Conservation (phyloP, 2,329 filamentous ascomycete genomes). For the Diplodia scrobiculata region DNA sequence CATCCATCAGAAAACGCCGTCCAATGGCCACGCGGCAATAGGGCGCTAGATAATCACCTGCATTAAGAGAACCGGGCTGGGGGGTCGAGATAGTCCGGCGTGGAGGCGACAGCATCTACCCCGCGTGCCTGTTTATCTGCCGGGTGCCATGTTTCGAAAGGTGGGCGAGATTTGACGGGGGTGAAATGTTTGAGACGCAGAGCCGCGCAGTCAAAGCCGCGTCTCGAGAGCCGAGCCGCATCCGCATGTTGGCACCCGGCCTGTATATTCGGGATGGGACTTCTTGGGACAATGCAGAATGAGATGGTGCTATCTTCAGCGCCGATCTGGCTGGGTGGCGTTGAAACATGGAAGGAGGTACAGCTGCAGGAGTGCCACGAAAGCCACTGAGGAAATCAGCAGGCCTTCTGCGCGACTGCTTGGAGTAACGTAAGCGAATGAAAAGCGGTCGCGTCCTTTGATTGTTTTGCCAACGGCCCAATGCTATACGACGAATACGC, state of each 20-base stretch:
- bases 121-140: neutral
- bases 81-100: neutral
- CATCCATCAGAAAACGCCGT: neutral
- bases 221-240: constrained; percentile 11
- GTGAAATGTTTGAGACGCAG: neutral
- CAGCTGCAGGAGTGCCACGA: neutral
- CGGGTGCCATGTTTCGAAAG: constrained; percentile 3
- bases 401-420: neutral
- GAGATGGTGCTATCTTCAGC: neutral
- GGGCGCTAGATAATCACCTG: constrained; percentile 18
- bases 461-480: neutral
- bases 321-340: neutral
- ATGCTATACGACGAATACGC: neutral
- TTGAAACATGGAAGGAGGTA: neutral
- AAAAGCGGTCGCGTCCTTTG: neutral
- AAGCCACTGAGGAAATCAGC: neutral
- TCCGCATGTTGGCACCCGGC: neutral
- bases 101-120: neutral
- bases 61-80: neutral
- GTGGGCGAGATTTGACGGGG: neutral
- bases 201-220: neutral
- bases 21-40: constrained; percentile 15
- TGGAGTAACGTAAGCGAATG: neutral
- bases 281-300: neutral
- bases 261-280: neutral